These are phyloP conservation scores for Pseudogymnoascus sp. DNA, from an alignment of 2,329 filamentous ascomycete genomes.

Conservation along the genomic window DNA sequence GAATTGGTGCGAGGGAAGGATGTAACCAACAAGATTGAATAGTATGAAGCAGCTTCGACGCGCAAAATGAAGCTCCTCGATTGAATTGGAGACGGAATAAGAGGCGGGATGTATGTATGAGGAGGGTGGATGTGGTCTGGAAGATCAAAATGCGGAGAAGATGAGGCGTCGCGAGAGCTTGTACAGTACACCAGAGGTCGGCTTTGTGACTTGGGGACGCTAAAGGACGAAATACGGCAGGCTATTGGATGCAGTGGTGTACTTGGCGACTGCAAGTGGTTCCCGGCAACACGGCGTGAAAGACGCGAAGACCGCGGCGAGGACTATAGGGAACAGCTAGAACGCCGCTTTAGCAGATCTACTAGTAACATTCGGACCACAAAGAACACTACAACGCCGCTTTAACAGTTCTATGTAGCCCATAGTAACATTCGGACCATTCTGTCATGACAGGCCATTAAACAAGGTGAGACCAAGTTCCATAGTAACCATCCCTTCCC, in stretches of 20 bases:
- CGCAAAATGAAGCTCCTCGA: constrained; percentile 2
- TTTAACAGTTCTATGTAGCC: background rate
- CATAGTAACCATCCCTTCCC: background rate
- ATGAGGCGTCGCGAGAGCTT: constrained; percentile 3
- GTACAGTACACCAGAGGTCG: background rate
- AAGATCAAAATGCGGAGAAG: constrained; percentile 9
- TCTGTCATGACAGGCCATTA: background rate
- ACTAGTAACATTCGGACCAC: background rate
- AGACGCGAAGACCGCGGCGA: background rate
- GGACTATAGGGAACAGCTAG: background rate
- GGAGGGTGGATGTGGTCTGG: background rate
- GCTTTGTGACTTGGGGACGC: background rate
- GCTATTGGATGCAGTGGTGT: background rate
- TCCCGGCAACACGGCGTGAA: background rate
- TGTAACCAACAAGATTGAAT: constrained; percentile 9
- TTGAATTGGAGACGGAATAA: background rate
- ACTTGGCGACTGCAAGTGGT: constrained; percentile 1
- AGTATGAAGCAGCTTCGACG: constrained; percentile 5
- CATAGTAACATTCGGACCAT: background rate
- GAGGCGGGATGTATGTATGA: background rate
- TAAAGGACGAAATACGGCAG: background rate
- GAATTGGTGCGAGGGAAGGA: constrained; percentile 10
- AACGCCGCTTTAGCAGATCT: background rate
- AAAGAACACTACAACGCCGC: background rate
- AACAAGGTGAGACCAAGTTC: constrained; percentile 5